These are phyloP conservation scores for Aspergillus kassunensis DNA, from an alignment of 495 filamentous ascomycete species.

Conservation along the genomic window DNA sequence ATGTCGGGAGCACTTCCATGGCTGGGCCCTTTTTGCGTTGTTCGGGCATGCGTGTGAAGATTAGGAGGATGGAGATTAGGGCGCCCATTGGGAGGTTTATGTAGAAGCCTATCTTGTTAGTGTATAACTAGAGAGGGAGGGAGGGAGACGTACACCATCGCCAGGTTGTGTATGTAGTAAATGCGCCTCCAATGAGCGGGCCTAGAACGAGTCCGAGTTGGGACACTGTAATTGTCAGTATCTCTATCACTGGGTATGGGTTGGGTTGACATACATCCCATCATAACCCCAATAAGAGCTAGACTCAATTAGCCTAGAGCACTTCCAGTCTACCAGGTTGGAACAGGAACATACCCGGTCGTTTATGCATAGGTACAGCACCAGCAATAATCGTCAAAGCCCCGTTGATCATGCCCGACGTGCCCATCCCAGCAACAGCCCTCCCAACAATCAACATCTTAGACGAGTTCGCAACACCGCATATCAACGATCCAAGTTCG, in stretches of 20 bases:
- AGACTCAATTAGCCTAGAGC: neutral
- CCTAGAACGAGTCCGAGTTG: conserved; percentile 42
- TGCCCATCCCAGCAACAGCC: neutral
- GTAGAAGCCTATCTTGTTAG: conserved; percentile 49
- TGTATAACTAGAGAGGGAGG: neutral
- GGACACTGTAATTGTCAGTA: too few species aligned
- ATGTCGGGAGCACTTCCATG: conserved; percentile 22
- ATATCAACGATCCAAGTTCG: neutral
- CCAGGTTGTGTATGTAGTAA: conserved; percentile 48
- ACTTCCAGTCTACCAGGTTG: neutral
- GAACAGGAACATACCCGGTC: neutral
- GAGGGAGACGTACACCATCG: conserved; percentile 40
- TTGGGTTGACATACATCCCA: conserved; percentile 20
- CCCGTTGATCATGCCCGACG: neutral
- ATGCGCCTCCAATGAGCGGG: conserved; percentile 51
- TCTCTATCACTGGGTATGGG: too few species aligned
- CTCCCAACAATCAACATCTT: neutral
- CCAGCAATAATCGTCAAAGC: neutral
- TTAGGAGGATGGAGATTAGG: conserved; percentile 37
- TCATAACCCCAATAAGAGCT: conserved; percentile 5
- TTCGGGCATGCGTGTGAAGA: conserved; percentile 50
- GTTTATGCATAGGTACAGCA: neutral
- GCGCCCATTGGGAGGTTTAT: conserved; percentile 61
- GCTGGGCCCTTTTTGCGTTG: conserved; percentile 36
- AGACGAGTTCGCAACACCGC: neutral